A percentile compares a stretch with the other conserved stretches of the same genome.
Evolutionary conservation across 106 monocot species (phyloP).

Genomic region (Triglochin maritima): DNA sequence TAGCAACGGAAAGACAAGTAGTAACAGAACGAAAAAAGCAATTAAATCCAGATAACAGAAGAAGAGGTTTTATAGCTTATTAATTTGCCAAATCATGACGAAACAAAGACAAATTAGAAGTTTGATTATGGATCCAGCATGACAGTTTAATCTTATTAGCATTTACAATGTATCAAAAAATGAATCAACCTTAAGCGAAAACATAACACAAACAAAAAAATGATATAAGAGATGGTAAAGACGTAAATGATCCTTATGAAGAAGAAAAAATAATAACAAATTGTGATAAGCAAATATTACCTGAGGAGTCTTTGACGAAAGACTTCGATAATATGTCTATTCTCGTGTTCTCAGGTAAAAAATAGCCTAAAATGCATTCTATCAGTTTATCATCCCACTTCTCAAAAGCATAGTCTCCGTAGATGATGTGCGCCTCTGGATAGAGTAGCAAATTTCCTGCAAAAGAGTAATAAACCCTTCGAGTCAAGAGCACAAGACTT

Average conservation of each 20-base stretch:
- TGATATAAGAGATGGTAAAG: not conserved
- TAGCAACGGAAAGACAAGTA: too few species aligned
- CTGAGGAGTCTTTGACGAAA: constrained; percentile 67
- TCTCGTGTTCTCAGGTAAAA: constrained; percentile 86
- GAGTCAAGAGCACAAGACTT: not conserved
- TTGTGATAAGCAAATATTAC: constrained; percentile 21
- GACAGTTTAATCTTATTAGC: not conserved
- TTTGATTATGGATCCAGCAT: not conserved
- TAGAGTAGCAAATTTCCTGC: constrained; percentile 81
- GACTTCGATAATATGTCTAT: constrained; percentile 64
- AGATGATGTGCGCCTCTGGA: constrained; percentile 74
- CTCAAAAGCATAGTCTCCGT: constrained; percentile 93
- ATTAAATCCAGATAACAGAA: too few species aligned
- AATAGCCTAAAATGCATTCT: constrained; percentile 52
- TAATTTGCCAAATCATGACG: too few species aligned
- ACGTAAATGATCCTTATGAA: not conserved
- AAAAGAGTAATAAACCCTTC: constrained; percentile 12
- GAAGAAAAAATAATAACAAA: not conserved
- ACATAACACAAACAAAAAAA: not conserved
- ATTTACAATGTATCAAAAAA: not conserved
- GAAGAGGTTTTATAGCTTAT: too few species aligned
- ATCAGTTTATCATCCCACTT: constrained; percentile 77
- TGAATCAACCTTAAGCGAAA: not conserved
- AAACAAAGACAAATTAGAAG: not conserved
- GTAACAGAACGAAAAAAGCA: too few species aligned